Conservation (phyloP, 2,329 filamentous ascomycete species). For the Alternaria sp. region DNA sequence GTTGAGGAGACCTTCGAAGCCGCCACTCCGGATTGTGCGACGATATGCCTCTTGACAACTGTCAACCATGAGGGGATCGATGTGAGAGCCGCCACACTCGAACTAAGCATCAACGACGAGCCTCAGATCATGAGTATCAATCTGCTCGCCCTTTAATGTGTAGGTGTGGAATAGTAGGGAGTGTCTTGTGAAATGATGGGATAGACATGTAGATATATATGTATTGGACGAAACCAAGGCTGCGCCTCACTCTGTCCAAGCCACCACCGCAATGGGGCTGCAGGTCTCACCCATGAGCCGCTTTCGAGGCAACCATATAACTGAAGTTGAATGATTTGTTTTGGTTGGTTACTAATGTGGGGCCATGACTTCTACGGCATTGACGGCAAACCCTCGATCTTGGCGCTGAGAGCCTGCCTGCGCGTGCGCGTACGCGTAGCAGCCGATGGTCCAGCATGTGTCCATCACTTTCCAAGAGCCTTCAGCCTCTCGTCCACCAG, state of each 20-base stretch:
- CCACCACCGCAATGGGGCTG: conserved; percentile 29
- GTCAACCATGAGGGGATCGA: conserved; percentile 14
- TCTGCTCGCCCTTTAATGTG: background rate
- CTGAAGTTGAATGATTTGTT: background rate
- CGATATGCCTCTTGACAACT: conserved; percentile 7
- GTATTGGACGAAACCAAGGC: conserved; percentile 30
- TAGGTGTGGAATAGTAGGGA: background rate
- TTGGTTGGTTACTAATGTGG: conserved; percentile 10
- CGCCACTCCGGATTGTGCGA: background rate
- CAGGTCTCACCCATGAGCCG: conserved; percentile 31
- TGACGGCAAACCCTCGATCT: conserved; percentile 3
- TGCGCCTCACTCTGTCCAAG: conserved; percentile 45
- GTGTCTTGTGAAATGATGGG: background rate
- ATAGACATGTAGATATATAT: conserved; percentile 28
- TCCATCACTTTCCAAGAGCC: conserved; percentile 39
- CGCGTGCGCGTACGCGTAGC: background rate
- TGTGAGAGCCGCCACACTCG: conserved; percentile 27
- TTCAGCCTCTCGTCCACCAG: conserved; percentile 75
- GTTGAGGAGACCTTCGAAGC: background rate
- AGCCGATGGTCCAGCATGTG: background rate
- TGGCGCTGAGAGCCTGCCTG: background rate
- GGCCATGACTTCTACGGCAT: conserved; percentile 4
- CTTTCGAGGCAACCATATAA: conserved; percentile 11
- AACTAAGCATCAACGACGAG: conserved; percentile 28
- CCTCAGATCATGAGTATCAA: background rate